Percentiles rank a stretch among this genome's conserved stretches.
phyloP scores from a whole-genome alignment of 2,329 filamentous ascomycete genomes.

The Sporothrix brasiliensis region DNA sequence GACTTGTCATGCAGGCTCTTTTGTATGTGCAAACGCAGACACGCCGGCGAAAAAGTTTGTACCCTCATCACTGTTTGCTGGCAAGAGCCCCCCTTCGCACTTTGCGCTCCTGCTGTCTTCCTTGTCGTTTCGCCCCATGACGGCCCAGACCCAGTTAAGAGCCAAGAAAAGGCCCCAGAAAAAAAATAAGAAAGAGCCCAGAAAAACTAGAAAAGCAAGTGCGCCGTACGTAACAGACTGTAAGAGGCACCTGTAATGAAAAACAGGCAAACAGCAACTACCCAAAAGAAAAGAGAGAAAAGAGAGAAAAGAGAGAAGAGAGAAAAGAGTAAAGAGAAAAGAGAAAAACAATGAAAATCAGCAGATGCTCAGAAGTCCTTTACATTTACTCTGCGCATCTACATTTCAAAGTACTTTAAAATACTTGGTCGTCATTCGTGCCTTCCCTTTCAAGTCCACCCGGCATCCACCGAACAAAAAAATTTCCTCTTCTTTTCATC shows the following conservation, averaged over 20 bases:
- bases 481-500: not conserved
- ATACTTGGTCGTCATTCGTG: conserved; percentile 28
- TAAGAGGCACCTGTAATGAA: not conserved
- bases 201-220: conserved; percentile 26
- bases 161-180: conserved; percentile 21
- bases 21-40: conserved; percentile 6
- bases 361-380: conserved; percentile 27
- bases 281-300: not conserved
- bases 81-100: not conserved
- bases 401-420: conserved; percentile 23
- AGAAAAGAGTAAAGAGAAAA: not conserved
- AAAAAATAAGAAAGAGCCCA: conserved; percentile 17
- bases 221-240: not conserved
- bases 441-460: conserved; percentile 8
- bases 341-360: conserved; percentile 18
- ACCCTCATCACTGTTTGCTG: conserved; percentile 26
- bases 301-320: not conserved
- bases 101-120: not conserved
- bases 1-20: conserved; percentile 15
- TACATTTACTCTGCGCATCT: not conserved
- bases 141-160: not conserved
- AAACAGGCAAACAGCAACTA: no score
- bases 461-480: conserved; percentile 19
- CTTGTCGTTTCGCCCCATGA: conserved; percentile 11
- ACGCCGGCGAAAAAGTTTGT: conserved; percentile 28